Base-by-base conservation (phyloP, 202 grass and related monocot genomes). In the Zizania palustris region DNA sequence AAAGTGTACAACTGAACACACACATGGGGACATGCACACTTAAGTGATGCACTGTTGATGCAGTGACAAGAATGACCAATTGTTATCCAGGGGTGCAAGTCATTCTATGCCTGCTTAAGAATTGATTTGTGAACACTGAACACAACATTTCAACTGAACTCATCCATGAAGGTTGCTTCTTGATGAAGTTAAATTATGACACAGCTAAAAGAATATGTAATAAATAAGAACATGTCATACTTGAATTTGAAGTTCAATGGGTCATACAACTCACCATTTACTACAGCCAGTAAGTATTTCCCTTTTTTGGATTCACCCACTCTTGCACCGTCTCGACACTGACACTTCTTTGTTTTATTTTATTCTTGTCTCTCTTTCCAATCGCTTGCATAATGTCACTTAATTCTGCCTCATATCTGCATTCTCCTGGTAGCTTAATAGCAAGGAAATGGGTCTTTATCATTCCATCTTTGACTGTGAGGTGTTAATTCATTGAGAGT, bases 161-260 rank as follows among this genome's bases (percentile, higher is more conserved):
- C 38, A 44, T 68, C 62, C 69, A 48, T 48, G 67, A 20, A 48
- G 35, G 33, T 73, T 63, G 74, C 68, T 39, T 79, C 38, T 62
- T 68, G 54, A 63, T 79, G 38, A 53, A 63, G 74, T 61, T 79
- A 40, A 35, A 40, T 55, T 68, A 74, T 28, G 68, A 69, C 40
- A 70, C 7, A 38, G 45, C n/a, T 77, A 28, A 28, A 28, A 28
- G 28, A 28, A 28, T 28, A 28, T 28, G 28, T 28, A 28, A 28
- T 28, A 28, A 28, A 28, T 28, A 28, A 28, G 28, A 28, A 28
- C 28, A 28, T 28, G 13, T 11, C 13, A 48, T 48, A 48, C 40
- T 42, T 42, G 7, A 6, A 42, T 9, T 54, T 49, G 46, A 49
- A 54, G 50, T 19, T 54, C 50, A n/a, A 9, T 9, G 15, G 50